Percentiles rank a stretch among this genome's conserved stretches.
These are phyloP conservation scores for Pseudocercospora musae DNA, from an alignment of 2,329 filamentous ascomycete genomes.

Conservation along the genomic window DNA sequence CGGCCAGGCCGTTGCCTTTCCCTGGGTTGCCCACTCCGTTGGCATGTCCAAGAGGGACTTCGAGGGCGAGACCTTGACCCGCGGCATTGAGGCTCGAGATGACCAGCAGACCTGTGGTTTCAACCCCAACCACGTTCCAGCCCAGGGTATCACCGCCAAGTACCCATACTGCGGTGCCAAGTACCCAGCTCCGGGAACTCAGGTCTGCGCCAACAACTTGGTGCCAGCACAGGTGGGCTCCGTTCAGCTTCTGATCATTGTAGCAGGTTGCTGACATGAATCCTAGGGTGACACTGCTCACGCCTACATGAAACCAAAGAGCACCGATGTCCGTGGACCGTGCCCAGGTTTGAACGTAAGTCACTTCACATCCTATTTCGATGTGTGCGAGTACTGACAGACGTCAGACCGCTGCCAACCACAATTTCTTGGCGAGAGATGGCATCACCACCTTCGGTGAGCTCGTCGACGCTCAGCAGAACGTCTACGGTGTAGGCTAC, in stretches of 20 bases:
- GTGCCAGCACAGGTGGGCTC: conserved; percentile 37
- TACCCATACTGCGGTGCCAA: conserved; percentile 40
- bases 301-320: conserved; percentile 36
- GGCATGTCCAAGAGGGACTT: conserved; percentile 15
- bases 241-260: conserved; percentile 37
- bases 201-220: conserved; percentile 38
- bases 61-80: conserved; percentile 37
- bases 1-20: conserved; percentile 36
- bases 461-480: conserved; percentile 45
- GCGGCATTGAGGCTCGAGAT: conserved; percentile 21
- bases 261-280: conserved; percentile 3
- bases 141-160: conserved; percentile 34
- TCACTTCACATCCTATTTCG: not conserved
- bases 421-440: conserved; percentile 44
- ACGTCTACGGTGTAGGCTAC: conserved; percentile 47
- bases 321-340: conserved; percentile 42
- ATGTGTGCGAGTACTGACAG: conserved; percentile 18
- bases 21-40: conserved; percentile 37
- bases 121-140: conserved; percentile 41
- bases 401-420: conserved; percentile 45
- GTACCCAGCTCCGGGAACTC: conserved; percentile 41
- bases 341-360: conserved; percentile 15
- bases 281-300: conserved; percentile 40
- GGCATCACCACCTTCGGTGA: conserved; percentile 42
- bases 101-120: conserved; percentile 36